phyloP scores from a whole-genome alignment of 441 rosid genomes.

The Corymbia citriodora region DNA sequence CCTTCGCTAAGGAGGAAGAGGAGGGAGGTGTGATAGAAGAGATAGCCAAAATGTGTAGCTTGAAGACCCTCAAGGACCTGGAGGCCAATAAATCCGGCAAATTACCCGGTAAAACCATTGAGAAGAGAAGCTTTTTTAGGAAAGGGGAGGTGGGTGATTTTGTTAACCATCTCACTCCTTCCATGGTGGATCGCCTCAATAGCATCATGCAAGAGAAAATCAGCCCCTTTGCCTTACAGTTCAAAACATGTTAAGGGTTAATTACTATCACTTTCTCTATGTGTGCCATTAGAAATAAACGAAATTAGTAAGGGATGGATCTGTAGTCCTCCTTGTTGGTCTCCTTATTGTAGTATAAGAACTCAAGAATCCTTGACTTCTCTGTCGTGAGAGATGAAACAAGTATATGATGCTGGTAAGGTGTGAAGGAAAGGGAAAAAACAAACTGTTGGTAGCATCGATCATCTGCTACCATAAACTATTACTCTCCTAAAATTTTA shows the following conservation, averaged over 20 bases:
- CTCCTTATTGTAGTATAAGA: neutral
- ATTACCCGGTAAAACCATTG: rapidly evolving
- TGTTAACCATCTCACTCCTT: neutral
- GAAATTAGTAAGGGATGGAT: neutral
- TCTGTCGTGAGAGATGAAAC: no score
- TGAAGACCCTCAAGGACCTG: neutral
- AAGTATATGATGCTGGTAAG: neutral
- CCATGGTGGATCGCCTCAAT: neutral
- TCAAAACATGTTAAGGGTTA: no score
- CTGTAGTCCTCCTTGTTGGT: neutral
- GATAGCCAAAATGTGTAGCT: neutral
- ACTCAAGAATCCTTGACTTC: no score
- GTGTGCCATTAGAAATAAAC: no score
- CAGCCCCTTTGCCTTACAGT: no score
- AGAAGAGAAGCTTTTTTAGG: neutral
- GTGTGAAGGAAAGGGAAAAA: neutral
- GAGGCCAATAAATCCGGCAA: neutral
- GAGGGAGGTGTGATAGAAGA: neutral
- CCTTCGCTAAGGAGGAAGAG: neutral
- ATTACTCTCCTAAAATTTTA: neutral
- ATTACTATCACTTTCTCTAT: no score
- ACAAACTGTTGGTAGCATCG: neutral
- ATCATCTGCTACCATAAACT: neutral
- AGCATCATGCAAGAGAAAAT: neutral
- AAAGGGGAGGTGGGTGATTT: neutral